Evolutionary conservation across 1,284 basidiomycete species (phyloP), one percentile per base, ranked within the genome.

Genomic region (Ustilago trichophora): DNA sequence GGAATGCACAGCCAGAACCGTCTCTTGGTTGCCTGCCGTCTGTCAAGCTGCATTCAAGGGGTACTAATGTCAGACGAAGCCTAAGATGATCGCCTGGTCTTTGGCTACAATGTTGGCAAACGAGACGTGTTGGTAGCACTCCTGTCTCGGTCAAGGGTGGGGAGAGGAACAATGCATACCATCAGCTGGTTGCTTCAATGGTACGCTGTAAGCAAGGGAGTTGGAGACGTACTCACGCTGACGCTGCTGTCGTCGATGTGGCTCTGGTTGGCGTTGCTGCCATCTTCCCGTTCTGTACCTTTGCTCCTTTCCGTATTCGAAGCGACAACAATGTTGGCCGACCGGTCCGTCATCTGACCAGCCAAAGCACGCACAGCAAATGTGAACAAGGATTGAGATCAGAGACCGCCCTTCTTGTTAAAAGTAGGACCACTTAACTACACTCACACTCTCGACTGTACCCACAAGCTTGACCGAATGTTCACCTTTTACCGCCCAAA

Each of bases 401-500:
- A n/a, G n/a, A n/a, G n/a, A n/a, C n/a, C n/a, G n/a, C n/a, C n/a
- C n/a, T n/a, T n/a, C n/a, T n/a, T n/a, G n/a, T n/a, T n/a, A n/a
- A n/a, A n/a, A n/a, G n/a, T n/a, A n/a, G n/a, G n/a, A n/a, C n/a
- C n/a, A n/a, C n/a, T n/a, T n/a, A 31, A 12, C 16, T 35, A 13
- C 6, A 59, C 57, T 59, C 29, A 69, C 66, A 36, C 48, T 64
- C 33, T 69, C 46, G 9, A 69, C 52, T 4, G 22, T 50, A 10
- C 66, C 66, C 6, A 36, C 29, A 7, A 63, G 33, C 45, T 49
- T 63, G 35, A 64, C 66, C 12, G 59, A 53, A n/a, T 34, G 36
- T 6, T 46, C 55, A 6, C 51, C 57, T 25, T 64, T 54, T 27
- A 51, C 55, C 6, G 57, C 55, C 66, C 66, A 69, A 22, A 69